Evolutionary conservation across 345 rosid species (phyloP).

Genomic region (Arabidopsis arenosa): DNA sequence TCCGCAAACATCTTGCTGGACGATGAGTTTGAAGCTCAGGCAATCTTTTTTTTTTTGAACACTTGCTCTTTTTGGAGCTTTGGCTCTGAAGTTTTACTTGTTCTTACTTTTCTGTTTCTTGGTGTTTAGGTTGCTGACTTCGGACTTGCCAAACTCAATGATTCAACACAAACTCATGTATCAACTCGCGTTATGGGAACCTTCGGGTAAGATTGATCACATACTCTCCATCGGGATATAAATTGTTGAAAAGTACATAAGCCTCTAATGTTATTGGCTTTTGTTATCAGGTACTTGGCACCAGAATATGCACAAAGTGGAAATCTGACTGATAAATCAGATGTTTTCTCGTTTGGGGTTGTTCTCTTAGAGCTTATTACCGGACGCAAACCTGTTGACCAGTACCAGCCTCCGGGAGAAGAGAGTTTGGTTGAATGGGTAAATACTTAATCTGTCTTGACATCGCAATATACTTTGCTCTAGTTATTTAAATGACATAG

Average conservation of each 20-base stretch:
- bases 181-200: constrained; percentile 99
- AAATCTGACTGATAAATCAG: constrained; percentile 92
- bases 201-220: constrained; percentile 65
- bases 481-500: constrained; percentile 1
- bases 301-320: constrained; percentile 99
- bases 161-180: constrained; percentile 83
- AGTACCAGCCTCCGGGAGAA: constrained; percentile 81
- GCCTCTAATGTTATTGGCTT: constrained; percentile 1
- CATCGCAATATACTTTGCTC: background rate
- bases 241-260: background rate
- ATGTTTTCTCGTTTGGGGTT: constrained; percentile 94
- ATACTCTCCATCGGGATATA: background rate
- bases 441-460: constrained; percentile 4
- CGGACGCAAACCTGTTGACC: constrained; percentile 89
- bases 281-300: constrained; percentile 76
- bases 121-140: constrained; percentile 87
- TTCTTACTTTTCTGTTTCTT: background rate
- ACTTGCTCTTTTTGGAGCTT: background rate
- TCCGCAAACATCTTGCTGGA: constrained; percentile 88
- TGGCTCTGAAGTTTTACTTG: background rate
- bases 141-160: constrained; percentile 94
- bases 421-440: constrained; percentile 99
- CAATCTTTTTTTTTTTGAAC: constrained; percentile 21
- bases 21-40: constrained; percentile 85
- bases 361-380: constrained; percentile 94